Conservation (phyloP, 306 rosid species). For the Abrus precatorius region DNA sequence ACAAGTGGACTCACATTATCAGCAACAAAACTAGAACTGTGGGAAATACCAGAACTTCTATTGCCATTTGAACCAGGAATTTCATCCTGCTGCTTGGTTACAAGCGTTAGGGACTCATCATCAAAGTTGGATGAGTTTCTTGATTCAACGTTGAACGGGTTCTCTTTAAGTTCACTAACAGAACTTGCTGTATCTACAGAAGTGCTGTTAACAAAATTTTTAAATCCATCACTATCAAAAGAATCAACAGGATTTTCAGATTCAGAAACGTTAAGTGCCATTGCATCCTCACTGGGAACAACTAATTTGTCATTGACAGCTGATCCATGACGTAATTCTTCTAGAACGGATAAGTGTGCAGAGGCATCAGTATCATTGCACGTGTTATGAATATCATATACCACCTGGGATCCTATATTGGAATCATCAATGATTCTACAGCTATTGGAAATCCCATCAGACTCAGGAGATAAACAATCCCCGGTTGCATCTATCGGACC, state of each 20-base stretch:
- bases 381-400: constrained; percentile 49
- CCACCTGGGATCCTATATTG: constrained; percentile 43
- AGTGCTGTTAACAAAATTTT: constrained; percentile 50
- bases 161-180: constrained; percentile 56
- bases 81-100: constrained; percentile 58
- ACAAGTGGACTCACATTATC: constrained; percentile 44
- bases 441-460: constrained; percentile 48
- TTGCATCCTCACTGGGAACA: constrained; percentile 36
- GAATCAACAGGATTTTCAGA: constrained; percentile 57
- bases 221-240: constrained; percentile 49
- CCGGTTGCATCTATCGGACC: constrained; percentile 51
- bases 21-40: constrained; percentile 39
- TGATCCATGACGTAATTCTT: constrained; percentile 51
- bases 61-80: constrained; percentile 41
- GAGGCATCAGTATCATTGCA: constrained; percentile 49
- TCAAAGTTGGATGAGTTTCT: constrained; percentile 48
- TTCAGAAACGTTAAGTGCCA: constrained; percentile 48
- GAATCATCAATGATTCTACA: constrained; percentile 44
- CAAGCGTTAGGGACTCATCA: constrained; percentile 40
- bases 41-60: constrained; percentile 40
- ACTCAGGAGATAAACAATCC: constrained; percentile 60
- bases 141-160: constrained; percentile 45
- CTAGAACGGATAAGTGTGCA: constrained; percentile 49
- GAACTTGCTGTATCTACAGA: constrained; percentile 49
- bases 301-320: constrained; percentile 51